Conservation (phyloP, 768 basidiomycete genomes). For the Dentipellis fragilis region DNA sequence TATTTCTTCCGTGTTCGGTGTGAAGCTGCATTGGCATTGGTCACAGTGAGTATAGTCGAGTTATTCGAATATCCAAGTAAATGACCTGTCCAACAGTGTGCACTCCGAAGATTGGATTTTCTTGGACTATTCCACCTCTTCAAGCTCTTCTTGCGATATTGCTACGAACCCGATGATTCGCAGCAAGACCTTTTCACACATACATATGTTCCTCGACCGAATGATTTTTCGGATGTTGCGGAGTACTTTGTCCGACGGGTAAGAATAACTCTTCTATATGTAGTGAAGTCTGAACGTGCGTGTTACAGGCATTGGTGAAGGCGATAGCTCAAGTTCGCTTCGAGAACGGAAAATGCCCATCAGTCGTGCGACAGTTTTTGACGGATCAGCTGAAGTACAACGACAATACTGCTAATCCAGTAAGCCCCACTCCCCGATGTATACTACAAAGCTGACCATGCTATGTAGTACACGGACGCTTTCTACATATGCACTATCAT, state of each 20-base stretch:
- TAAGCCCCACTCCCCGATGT: conserved; percentile 28
- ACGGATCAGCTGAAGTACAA: conserved; percentile 92
- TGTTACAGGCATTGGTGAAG: conserved; percentile 56
- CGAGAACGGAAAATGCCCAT: conserved; percentile 77
- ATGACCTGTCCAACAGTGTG: conserved; percentile 48
- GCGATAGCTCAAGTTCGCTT: conserved; percentile 83
- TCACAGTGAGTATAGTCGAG: conserved; percentile 44
- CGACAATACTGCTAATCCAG: conserved; percentile 86
- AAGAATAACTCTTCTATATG: conserved; percentile 11
- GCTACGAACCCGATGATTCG: conserved; percentile 77
- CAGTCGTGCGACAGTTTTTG: conserved; percentile 77
- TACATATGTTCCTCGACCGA: conserved; percentile 89
- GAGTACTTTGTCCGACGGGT: conserved; percentile 97
- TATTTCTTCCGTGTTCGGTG: conserved; percentile 95
- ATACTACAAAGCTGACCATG: conserved; percentile 5
- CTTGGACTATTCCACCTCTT: conserved; percentile 92
- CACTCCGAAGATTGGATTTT: conserved; percentile 72
- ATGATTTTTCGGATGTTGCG: conserved; percentile 83
- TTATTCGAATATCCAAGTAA: conserved; percentile 2
- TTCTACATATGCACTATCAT: conserved; percentile 85
- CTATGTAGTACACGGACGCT: conserved; percentile 73
- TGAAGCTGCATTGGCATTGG: conserved; percentile 82
- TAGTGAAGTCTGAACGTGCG: background rate
- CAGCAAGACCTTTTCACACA: conserved; percentile 79
- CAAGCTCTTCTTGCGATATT: conserved; percentile 87